Evolutionary conservation across 257 asterid genomes (phyloP).

Genomic region (Przewalskia tangutica): DNA sequence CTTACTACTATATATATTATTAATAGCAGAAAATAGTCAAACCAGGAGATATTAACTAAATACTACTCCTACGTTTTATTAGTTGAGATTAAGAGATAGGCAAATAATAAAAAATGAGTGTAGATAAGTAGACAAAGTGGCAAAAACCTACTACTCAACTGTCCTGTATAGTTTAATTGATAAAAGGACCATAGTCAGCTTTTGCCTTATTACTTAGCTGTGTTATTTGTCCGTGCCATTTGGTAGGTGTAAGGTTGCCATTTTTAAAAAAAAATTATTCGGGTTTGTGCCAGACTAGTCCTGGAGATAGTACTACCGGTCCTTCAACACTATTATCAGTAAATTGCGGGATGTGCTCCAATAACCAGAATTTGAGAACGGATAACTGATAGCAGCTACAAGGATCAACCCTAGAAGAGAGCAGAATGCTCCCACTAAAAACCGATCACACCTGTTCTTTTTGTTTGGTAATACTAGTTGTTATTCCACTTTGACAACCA

Average conservation of each 20-base stretch:
- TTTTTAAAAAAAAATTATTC: too few species aligned
- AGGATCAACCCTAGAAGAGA: too few species aligned
- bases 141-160: conserved; percentile 35
- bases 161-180: conserved; percentile 5
- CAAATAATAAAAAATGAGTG: neutral
- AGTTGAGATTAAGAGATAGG: neutral
- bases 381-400: too few species aligned
- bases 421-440: too few species aligned
- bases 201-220: neutral
- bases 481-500: neutral
- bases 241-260: neutral
- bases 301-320: too few species aligned
- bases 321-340: too few species aligned
- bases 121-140: conserved; percentile 10
- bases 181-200: neutral
- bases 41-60: neutral
- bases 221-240: neutral
- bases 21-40: neutral
- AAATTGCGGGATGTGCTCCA: too few species aligned
- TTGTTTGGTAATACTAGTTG: neutral
- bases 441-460: neutral
- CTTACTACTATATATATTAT: neutral
- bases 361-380: too few species aligned
- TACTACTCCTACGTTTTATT: neutral
- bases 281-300: too few species aligned